These are phyloP conservation scores for Plicaturopsis crispa DNA, from an alignment of 768 basidiomycete genomes.

Conservation along the genomic window DNA sequence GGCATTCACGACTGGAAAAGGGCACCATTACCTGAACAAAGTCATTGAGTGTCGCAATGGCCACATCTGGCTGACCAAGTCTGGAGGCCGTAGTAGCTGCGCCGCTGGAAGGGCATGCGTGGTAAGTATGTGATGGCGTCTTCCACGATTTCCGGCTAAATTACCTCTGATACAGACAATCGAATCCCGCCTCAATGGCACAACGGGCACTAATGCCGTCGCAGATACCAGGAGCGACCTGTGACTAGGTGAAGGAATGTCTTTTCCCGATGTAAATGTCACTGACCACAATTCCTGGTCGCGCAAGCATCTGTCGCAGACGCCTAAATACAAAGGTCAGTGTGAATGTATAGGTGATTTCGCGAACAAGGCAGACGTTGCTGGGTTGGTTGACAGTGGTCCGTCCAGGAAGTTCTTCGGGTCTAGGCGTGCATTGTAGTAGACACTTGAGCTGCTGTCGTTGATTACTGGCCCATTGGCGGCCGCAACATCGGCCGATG, in stretches of 20 bases:
- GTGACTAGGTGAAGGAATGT: not conserved
- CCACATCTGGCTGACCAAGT: slow-evolving; percentile 71
- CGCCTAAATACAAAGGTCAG: too few species aligned
- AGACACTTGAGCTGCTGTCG: slow-evolving; percentile 21
- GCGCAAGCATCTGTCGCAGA: slow-evolving; percentile 27
- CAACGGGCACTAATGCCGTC: slow-evolving; percentile 77
- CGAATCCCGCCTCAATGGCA: slow-evolving; percentile 73
- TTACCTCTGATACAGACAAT: slow-evolving; percentile 70
- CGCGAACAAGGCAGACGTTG: slow-evolving; percentile 67
- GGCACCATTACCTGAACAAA: slow-evolving; percentile 49
- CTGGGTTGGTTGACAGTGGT: slow-evolving; percentile 58
- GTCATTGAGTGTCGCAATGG: slow-evolving; percentile 72
- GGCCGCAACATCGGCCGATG: slow-evolving; percentile 1
- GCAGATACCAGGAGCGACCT: slow-evolving; percentile 76
- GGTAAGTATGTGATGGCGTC: not conserved
- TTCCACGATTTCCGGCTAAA: slow-evolving; percentile 1
- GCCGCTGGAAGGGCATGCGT: slow-evolving; percentile 34
- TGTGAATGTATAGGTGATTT: not conserved
- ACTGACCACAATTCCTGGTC: slow-evolving; percentile 72
- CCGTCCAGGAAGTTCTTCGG: slow-evolving; percentile 64
- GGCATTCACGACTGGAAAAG: not conserved
- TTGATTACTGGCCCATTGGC: not conserved
- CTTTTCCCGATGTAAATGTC: not conserved
- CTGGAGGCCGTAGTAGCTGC: slow-evolving; percentile 78
- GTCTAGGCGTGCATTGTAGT: slow-evolving; percentile 64